phyloP scores from a whole-genome alignment of 2,329 filamentous ascomycete species.

The Fusarium piperis region DNA sequence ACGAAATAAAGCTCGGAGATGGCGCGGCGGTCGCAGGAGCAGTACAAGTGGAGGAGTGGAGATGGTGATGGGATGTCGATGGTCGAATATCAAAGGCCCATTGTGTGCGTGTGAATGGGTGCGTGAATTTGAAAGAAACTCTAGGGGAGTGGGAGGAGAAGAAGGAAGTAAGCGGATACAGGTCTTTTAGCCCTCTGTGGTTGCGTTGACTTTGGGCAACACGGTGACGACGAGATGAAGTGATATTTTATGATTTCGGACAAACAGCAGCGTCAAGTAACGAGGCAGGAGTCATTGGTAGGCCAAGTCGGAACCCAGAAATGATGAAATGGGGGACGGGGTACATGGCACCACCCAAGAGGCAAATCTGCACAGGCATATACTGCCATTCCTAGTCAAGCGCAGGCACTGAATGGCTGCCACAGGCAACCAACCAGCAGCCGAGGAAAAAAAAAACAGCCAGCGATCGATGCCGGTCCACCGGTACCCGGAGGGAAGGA shows the following conservation, averaged over 20 bases:
- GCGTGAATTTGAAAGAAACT: neutral
- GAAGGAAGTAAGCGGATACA: neutral
- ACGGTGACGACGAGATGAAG: constrained; percentile 4
- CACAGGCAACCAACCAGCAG: neutral
- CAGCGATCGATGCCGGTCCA: constrained; percentile 3
- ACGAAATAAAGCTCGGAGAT: constrained; percentile 19
- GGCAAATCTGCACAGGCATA: constrained; percentile 7
- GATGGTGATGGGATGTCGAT: constrained; percentile 22
- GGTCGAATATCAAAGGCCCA: constrained; percentile 20
- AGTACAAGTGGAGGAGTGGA: constrained; percentile 35
- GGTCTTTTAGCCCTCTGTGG: neutral
- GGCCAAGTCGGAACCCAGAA: neutral
- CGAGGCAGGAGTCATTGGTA: neutral
- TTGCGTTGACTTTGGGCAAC: constrained; percentile 21
- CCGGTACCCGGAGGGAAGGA: constrained; percentile 15
- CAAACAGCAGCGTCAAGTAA: constrained; percentile 6
- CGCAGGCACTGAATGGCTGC: neutral
- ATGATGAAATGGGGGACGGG: constrained; percentile 27
- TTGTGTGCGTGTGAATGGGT: constrained; percentile 8
- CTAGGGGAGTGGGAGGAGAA: neutral
- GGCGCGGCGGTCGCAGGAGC: constrained; percentile 13
- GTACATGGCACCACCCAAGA: constrained; percentile 3
- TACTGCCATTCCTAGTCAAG: neutral
- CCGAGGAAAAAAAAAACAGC: neutral
- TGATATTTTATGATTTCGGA: constrained; percentile 12